Conservation (phyloP, 208 protist species). For the Acanthamoeba polyphaga region DNA sequence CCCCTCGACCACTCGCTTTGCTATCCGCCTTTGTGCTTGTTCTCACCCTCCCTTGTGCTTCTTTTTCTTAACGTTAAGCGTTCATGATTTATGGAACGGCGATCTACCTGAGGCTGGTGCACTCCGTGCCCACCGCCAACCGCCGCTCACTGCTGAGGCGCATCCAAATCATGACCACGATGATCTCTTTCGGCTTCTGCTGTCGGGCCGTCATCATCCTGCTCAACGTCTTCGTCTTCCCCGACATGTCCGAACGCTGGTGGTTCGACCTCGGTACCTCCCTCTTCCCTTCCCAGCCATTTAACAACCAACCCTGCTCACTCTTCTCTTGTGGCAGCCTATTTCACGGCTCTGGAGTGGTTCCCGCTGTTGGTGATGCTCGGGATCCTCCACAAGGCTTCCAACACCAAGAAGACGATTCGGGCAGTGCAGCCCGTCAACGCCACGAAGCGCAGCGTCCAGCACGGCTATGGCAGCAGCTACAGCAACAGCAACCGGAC, state of each 20-base stretch:
- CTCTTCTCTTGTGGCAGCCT: background rate
- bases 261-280: constrained; percentile 39
- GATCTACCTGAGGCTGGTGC: constrained; percentile 46
- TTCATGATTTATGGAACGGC: constrained; percentile 34
- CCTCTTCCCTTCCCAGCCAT: background rate
- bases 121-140: background rate
- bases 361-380: constrained; percentile 59
- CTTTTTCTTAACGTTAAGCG: background rate
- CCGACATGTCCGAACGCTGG: constrained; percentile 29
- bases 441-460: background rate
- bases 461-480: background rate
- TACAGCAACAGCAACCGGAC: background rate
- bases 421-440: background rate
- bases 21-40: background rate
- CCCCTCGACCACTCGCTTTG: background rate
- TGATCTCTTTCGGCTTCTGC: constrained; percentile 20
- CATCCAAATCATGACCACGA: constrained; percentile 26
- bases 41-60: background rate
- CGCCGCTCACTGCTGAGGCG: constrained; percentile 33
- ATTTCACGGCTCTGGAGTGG: constrained; percentile 47
- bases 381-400: constrained; percentile 33
- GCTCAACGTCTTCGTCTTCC: constrained; percentile 27
- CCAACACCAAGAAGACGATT: background rate
- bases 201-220: background rate
- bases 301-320: too few species aligned